Evolutionary conservation across 208 protist genomes (phyloP).

Genomic region (Perkinsela sp.): DNA sequence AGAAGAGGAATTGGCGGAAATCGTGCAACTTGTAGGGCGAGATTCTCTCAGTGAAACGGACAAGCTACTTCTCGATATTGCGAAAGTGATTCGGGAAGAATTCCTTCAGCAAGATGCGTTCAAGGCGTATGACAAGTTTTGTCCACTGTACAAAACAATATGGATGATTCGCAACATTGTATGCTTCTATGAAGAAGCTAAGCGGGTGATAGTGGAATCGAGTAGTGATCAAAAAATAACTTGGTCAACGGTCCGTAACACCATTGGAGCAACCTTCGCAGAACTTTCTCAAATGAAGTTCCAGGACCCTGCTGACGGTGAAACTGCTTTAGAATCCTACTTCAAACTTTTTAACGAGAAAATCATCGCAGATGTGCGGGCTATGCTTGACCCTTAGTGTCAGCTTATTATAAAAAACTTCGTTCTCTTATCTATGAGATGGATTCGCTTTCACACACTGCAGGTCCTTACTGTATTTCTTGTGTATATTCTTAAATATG

Average conservation of each 20-base stretch:
- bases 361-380: constrained; percentile 15
- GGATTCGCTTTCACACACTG: too few species aligned
- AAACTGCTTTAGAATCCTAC: constrained; percentile 44
- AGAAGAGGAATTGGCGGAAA: constrained; percentile 97
- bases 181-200: constrained; percentile 80
- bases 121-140: constrained; percentile 85
- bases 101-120: constrained; percentile 99
- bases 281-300: constrained; percentile 68
- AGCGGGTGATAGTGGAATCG: constrained; percentile 56
- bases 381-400: neutral
- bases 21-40: constrained; percentile 98
- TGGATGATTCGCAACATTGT: constrained; percentile 93
- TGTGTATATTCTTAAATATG: too few species aligned
- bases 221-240: constrained; percentile 76
- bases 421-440: too few species aligned
- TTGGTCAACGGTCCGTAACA: constrained; percentile 73
- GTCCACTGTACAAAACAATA: constrained; percentile 92
- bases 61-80: constrained; percentile 96
- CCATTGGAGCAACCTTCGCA: constrained; percentile 44
- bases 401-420: too few species aligned
- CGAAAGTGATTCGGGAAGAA: constrained; percentile 96
- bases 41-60: constrained; percentile 97
- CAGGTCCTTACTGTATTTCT: too few species aligned
- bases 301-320: constrained; percentile 42
- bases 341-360: constrained; percentile 64